phyloP scores from a whole-genome alignment of 345 rosid genomes.

The Syzygium grande region DNA sequence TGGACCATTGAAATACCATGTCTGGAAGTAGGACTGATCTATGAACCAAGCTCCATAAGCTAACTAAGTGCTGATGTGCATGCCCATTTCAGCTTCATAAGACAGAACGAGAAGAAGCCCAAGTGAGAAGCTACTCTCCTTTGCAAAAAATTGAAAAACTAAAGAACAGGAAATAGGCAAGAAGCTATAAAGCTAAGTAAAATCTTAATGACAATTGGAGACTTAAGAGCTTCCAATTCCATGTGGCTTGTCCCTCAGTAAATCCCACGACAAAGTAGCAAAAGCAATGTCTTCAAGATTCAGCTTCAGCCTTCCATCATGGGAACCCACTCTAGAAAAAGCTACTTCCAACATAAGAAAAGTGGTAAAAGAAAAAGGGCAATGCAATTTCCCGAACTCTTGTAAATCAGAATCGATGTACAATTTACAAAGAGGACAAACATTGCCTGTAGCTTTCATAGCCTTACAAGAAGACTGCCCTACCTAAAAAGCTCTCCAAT shows the following conservation, averaged over 20 bases:
- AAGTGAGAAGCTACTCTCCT: not conserved
- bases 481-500: not conserved
- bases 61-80: not conserved
- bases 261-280: not conserved
- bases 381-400: slow-evolving; percentile 6
- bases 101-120: not conserved
- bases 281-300: not conserved
- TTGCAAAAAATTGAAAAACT: not conserved
- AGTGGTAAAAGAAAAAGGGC: not conserved
- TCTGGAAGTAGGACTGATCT: not conserved
- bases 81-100: not conserved
- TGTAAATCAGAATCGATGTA: slow-evolving; percentile 11
- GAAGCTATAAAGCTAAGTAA: not conserved
- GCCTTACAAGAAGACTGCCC: not conserved
- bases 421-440: slow-evolving; percentile 2
- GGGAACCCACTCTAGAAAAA: not conserved
- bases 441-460: not conserved
- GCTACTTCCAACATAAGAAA: not conserved
- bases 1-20: not conserved
- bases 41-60: not conserved
- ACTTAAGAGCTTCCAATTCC: not conserved
- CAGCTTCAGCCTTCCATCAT: not conserved
- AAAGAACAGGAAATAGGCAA: not conserved
- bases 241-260: not conserved
- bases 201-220: not conserved